A percentile compares a stretch with the other conserved stretches of the same genome.
These are phyloP conservation scores for Cryptococcus floricola DNA, from an alignment of 1,284 basidiomycete species.

Conservation along the genomic window DNA sequence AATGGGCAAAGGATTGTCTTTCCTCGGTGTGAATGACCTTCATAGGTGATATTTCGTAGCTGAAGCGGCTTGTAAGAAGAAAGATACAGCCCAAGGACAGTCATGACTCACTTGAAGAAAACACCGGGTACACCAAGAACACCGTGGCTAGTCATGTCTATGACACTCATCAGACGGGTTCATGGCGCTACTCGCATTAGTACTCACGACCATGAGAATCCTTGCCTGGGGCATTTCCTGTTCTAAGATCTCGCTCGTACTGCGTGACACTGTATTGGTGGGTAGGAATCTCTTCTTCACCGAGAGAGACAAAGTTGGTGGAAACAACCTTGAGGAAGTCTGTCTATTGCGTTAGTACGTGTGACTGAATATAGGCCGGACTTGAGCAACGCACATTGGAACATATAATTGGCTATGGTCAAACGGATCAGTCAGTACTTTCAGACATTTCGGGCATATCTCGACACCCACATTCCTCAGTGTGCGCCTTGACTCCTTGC, in stretches of 20 bases:
- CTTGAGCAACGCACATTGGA: constrained; percentile 55
- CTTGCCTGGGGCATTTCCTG: constrained; percentile 54
- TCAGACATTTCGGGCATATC: neutral
- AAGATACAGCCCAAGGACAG: neutral
- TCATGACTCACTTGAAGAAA: constrained; percentile 67
- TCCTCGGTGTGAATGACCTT: constrained; percentile 86
- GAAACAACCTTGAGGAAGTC: constrained; percentile 96
- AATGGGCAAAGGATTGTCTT: constrained; percentile 92
- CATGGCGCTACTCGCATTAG: too few species aligned
- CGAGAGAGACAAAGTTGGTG: constrained; percentile 80
- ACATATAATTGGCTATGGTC: constrained; percentile 73
- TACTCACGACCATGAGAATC: constrained; percentile 59
- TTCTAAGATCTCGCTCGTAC: constrained; percentile 82
- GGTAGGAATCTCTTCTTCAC: constrained; percentile 57
- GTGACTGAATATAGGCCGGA: neutral
- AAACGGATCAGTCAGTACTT: neutral
- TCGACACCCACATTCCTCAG: constrained; percentile 55
- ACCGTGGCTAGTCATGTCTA: constrained; percentile 67
- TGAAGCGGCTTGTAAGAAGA: constrained; percentile 10
- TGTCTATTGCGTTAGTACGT: constrained; percentile 8
- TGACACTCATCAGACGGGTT: neutral
- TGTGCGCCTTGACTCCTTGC: constrained; percentile 62
- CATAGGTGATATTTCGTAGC: constrained; percentile 95
- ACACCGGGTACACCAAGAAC: constrained; percentile 74
- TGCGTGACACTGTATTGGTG: constrained; percentile 89